Evolutionary conservation across 31 red algal species (phyloP).

Genomic region (Endocladia muricata): DNA sequence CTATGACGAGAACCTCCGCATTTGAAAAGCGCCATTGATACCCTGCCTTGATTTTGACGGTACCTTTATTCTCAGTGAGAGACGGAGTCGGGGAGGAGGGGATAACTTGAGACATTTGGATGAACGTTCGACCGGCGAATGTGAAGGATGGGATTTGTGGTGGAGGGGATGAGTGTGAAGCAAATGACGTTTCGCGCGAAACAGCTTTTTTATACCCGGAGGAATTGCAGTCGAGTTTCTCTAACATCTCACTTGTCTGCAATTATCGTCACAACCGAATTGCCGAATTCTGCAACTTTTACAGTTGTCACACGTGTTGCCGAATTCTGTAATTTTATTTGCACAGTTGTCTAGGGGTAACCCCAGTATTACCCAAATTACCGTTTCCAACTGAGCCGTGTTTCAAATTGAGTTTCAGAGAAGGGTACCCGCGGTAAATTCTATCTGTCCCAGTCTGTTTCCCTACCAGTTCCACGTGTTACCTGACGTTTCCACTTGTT

Average conservation of each 20-base stretch:
- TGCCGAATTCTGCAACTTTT: constrained; percentile 24
- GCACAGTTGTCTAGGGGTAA: constrained; percentile 12
- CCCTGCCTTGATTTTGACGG: neutral
- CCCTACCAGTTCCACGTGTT: no score
- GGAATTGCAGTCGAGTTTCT: constrained; percentile 19
- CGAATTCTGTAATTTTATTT: constrained; percentile 18
- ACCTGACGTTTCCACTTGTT: no score
- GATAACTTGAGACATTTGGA: neutral
- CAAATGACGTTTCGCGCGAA: neutral
- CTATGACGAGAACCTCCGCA: neutral
- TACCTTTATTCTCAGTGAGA: neutral
- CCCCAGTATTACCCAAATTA: neutral
- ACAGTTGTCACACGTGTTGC: no score
- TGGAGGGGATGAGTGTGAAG: neutral
- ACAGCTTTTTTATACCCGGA: no score
- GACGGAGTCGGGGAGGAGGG: neutral
- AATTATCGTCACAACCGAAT: constrained; percentile 9
- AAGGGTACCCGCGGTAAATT: no score
- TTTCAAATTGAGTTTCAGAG: no score
- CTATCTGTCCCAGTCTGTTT: no score
- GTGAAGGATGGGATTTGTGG: neutral
- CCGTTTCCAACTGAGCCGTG: no score
- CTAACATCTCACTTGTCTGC: constrained; percentile 16
- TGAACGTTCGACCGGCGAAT: neutral
- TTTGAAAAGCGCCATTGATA: neutral